phyloP scores from a whole-genome alignment of 306 rosid genomes.

The Begonia peltatifolia region DNA sequence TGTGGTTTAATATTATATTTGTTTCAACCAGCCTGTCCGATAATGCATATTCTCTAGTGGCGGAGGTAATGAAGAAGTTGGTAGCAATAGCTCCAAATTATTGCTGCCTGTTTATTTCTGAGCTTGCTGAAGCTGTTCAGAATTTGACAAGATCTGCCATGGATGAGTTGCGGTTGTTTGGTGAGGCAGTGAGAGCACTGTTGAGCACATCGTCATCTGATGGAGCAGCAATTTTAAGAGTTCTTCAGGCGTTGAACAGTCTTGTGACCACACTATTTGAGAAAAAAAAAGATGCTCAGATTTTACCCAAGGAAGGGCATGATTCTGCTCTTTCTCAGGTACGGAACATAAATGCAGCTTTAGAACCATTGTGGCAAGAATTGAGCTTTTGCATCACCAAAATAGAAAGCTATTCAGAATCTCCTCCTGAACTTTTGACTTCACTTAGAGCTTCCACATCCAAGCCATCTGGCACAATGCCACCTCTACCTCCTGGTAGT shows the following conservation, averaged over 20 bases:
- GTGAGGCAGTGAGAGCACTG: constrained; percentile 70
- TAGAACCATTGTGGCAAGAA: constrained; percentile 92
- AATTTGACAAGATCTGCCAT: constrained; percentile 71
- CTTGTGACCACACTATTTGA: constrained; percentile 47
- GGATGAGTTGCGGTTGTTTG: constrained; percentile 56
- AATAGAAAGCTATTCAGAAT: constrained; percentile 74
- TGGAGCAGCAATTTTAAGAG: constrained; percentile 92
- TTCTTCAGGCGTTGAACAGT: constrained; percentile 86
- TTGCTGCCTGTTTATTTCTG: constrained; percentile 68
- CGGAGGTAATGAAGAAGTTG: constrained; percentile 90
- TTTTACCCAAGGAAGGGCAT: constrained; percentile 23
- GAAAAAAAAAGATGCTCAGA: constrained; percentile 43
- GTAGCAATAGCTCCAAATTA: constrained; percentile 76
- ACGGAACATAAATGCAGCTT: constrained; percentile 63
- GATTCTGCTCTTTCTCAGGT: constrained; percentile 47
- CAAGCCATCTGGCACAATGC: constrained; percentile 53
- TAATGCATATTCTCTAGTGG: constrained; percentile 72
- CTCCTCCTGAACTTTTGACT: constrained; percentile 35
- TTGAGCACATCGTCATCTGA: constrained; percentile 73
- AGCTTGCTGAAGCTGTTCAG: constrained; percentile 69
- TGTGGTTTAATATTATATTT: constrained; percentile 18
- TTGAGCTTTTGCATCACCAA: constrained; percentile 84
- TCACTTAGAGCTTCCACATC: constrained; percentile 42
- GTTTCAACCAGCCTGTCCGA: constrained; percentile 63
- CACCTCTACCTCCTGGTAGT: constrained; percentile 87